These are phyloP conservation scores for Sequoiadendron giganteum DNA, from an alignment of 75 land plant species.

Conservation along the genomic window DNA sequence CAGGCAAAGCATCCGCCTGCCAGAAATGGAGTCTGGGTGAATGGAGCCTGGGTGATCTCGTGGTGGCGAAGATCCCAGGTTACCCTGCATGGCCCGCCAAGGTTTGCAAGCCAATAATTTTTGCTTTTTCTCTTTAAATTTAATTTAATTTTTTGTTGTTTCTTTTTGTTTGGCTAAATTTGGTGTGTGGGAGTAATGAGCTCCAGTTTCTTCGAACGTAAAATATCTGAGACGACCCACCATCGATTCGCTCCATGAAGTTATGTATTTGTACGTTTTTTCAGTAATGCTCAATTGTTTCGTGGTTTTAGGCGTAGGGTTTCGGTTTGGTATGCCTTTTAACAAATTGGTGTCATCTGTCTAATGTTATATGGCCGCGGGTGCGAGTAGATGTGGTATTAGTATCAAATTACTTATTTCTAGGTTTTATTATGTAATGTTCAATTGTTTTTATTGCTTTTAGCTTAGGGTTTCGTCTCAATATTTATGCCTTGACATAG, in stretches of 20 bases:
- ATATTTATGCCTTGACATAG: not conserved
- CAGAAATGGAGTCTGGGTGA: constrained; percentile 35
- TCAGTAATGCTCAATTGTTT: not conserved
- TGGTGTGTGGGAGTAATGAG: not conserved
- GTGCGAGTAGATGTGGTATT: too few species aligned
- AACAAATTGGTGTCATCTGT: too few species aligned
- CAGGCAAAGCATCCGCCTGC: constrained; percentile 11
- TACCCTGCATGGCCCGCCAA: constrained; percentile 96
- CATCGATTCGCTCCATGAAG: not conserved
- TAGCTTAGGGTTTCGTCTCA: not conserved
- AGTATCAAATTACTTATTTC: not conserved
- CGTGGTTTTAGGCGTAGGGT: not conserved
- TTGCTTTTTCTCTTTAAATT: not conserved
- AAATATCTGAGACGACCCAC: not conserved
- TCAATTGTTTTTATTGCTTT: not conserved
- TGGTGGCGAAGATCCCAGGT: constrained; percentile 95
- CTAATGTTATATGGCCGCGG: not conserved
- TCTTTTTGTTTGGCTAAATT: not conserved
- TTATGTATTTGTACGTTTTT: not conserved
- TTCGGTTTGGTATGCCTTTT: not conserved
- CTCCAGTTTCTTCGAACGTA: not conserved
- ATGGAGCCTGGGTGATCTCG: constrained; percentile 96
- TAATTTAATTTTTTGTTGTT: not conserved
- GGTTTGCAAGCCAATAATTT: constrained; percentile 30
- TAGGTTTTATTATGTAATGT: not conserved